phyloP scores from a whole-genome alignment of 1,139 yeast genomes.

The Spathaspora sp. region DNA sequence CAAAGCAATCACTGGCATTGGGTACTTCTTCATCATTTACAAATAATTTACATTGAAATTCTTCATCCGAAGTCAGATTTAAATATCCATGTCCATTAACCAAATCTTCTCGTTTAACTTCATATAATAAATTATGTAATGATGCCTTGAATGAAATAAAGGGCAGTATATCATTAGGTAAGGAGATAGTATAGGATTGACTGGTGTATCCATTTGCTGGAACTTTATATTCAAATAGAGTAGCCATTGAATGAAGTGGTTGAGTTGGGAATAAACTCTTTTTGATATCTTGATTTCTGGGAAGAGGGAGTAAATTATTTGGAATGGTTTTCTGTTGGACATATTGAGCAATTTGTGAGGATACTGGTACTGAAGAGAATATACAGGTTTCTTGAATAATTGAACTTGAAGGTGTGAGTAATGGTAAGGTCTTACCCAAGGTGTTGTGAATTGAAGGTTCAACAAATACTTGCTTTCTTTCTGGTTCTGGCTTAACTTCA shows the following conservation, averaged over 20 bases:
- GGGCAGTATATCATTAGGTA: constrained; percentile 47
- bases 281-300: constrained; percentile 29
- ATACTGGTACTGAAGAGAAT: constrained; percentile 35
- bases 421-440: constrained; percentile 32
- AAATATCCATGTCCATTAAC: constrained; percentile 31
- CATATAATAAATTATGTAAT: constrained; percentile 41
- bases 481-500: constrained; percentile 11
- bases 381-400: constrained; percentile 38
- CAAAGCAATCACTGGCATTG: constrained; percentile 36
- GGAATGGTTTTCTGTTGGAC: constrained; percentile 22
- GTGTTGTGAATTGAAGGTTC: constrained; percentile 18
- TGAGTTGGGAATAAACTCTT: constrained; percentile 36
- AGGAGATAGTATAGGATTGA: constrained; percentile 41
- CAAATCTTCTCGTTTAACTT: constrained; percentile 34
- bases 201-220: constrained; percentile 44
- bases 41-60: constrained; percentile 42
- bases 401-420: constrained; percentile 25
- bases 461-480: constrained; percentile 8
- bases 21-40: constrained; percentile 53
- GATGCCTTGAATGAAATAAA: constrained; percentile 44
- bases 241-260: constrained; percentile 21
- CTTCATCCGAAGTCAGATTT: constrained; percentile 32
- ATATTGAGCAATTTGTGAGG: constrained; percentile 25
- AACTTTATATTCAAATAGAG: constrained; percentile 48
- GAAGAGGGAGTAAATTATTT: constrained; percentile 4